Conservation (phyloP, 2,329 filamentous ascomycete genomes). For the Fusarium foetens region DNA sequence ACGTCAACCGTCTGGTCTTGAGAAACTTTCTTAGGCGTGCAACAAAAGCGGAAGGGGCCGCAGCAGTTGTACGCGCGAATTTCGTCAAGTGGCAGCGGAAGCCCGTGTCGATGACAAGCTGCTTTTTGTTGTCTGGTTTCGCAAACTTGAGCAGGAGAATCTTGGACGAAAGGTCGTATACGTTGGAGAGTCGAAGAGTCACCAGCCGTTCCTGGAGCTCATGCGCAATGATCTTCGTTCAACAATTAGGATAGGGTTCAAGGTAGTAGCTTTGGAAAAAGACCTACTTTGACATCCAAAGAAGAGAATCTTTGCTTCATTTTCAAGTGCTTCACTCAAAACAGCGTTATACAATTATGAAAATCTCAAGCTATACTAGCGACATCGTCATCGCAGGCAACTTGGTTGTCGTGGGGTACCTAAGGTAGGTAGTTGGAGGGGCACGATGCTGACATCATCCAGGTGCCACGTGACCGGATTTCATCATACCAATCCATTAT, state of each 20-base stretch:
- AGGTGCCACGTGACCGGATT: conserved; percentile 15
- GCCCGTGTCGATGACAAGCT: conserved; percentile 91
- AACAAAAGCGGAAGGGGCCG: conserved; percentile 87
- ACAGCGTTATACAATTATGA: conserved; percentile 12
- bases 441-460: conserved; percentile 34
- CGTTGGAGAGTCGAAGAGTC: conserved; percentile 85
- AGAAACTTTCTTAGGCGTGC: conserved; percentile 85
- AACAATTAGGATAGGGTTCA: conserved; percentile 3
- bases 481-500: too few species aligned
- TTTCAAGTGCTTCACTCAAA: conserved; percentile 38
- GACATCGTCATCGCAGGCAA: conserved; percentile 22
- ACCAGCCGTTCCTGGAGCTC: conserved; percentile 84
- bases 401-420: conserved; percentile 18
- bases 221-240: conserved; percentile 83
- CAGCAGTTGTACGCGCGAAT: conserved; percentile 87
- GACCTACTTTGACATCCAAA: conserved; percentile 75
- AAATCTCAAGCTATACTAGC: conserved; percentile 18
- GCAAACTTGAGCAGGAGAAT: conserved; percentile 97
- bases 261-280: not conserved
- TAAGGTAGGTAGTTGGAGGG: conserved; percentile 22
- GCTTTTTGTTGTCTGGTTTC: conserved; percentile 87
- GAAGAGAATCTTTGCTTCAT: conserved; percentile 87
- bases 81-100: conserved; percentile 95
- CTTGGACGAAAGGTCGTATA: conserved; percentile 95
- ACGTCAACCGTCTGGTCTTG: conserved; percentile 85